Base-by-base conservation (phyloP, 2,329 filamentous ascomycete genomes). In the Aspergillus sergii region DNA sequence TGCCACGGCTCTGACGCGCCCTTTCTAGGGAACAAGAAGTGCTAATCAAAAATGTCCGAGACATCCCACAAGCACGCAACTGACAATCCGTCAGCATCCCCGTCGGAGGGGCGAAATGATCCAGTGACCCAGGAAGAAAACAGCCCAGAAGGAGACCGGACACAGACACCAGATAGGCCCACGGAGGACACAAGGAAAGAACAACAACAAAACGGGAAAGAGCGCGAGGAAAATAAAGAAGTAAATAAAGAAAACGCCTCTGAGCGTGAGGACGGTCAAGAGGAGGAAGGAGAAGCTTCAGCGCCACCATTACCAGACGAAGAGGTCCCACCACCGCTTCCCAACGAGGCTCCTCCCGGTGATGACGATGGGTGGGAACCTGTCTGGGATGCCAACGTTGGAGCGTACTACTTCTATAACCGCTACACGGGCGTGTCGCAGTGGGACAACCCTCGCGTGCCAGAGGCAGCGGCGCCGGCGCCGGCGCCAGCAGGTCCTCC, bases 341-440 rank as follows among this genome's bases (percentile, higher is more conserved):
- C 86, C 57, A 76, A 82, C 59, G 85, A 87, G 76, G 79, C 82
- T 43, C 81, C 81, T 32, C 81, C 83, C 48, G 74, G 76, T 48
- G 76, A 83, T 59, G 84, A 89, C 62, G 86, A 90, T 75, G 93
- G 93, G 63, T 97, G 93, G 93, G 88, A 91, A 63, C 88, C 88
- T 41, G 83, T 91, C 63, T 96, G 91, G 91, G 92, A 96, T 71
- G 79, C 85, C 28, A 83, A 77, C 58, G 84, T 85, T 1, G 85
- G 89, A 67, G 85, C 88, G 5, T 96, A 89, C 81, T 96, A 93
- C 80, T 97, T 96, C 79, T 89, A 89, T 82, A 97, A 96, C 76
- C 88, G 89, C 69, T 89, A 91, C 76, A 95, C 91, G 4, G 85
- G 87, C 41, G 81, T 86, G 63, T 88, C 88, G 59, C 93, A 95